These are phyloP conservation scores for Sclerotinia borealis DNA, from an alignment of 2,329 filamentous ascomycete genomes.

Conservation along the genomic window DNA sequence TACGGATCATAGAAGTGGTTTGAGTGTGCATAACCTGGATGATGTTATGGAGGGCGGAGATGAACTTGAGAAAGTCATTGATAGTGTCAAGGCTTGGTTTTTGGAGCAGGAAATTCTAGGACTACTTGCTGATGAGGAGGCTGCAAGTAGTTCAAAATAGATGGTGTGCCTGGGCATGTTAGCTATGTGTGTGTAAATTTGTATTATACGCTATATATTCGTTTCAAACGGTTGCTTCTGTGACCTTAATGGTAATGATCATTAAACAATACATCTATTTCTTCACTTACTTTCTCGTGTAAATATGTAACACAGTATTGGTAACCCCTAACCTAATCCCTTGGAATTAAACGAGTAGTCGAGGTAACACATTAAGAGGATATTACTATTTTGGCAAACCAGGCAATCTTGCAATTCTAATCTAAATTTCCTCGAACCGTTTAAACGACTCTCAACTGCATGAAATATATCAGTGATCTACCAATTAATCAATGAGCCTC, in stretches of 20 bases:
- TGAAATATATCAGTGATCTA: too few species aligned
- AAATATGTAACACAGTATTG: too few species aligned
- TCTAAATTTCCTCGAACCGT: too few species aligned
- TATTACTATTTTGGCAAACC: too few species aligned
- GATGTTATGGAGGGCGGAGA: conserved; percentile 60
- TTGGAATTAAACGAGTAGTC: too few species aligned
- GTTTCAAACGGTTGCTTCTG: background rate
- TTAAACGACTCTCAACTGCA: too few species aligned
- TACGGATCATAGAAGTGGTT: conserved; percentile 65
- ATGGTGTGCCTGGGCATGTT: background rate
- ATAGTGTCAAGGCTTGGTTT: conserved; percentile 62
- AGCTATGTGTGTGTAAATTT: background rate
- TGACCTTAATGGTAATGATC: background rate
- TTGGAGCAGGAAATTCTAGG: conserved; percentile 58
- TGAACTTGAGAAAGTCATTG: conserved; percentile 59
- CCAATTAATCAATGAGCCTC: too few species aligned
- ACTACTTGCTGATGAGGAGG: conserved; percentile 45
- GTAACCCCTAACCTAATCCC: too few species aligned
- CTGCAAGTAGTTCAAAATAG: conserved; percentile 17
- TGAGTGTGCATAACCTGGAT: conserved; percentile 59
- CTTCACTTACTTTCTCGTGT: too few species aligned
- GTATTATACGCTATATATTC: background rate
- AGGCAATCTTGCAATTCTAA: too few species aligned
- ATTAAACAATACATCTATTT: too few species aligned
- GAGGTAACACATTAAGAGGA: too few species aligned